phyloP scores from a whole-genome alignment of 2,329 filamentous ascomycete species.

The Cladosporium sp. region DNA sequence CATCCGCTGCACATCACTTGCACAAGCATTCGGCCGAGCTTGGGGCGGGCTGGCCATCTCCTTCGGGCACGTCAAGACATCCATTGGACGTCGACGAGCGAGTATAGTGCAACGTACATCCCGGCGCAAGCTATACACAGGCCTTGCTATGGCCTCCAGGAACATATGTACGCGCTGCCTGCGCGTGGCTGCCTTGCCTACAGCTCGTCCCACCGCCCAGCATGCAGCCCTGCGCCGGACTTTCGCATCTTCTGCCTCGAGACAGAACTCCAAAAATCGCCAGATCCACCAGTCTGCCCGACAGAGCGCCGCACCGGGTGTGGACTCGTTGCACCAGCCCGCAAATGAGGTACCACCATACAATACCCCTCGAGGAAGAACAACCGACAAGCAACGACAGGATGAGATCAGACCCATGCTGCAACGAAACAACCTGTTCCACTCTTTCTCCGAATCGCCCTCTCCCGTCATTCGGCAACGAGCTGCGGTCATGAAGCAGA shows the following conservation, averaged over 20 bases:
- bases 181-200: constrained; percentile 16
- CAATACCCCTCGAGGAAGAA: neutral
- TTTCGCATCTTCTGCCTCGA: constrained; percentile 20
- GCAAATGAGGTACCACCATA: constrained; percentile 3
- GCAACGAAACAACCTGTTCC: constrained; percentile 60
- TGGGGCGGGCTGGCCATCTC: constrained; percentile 13
- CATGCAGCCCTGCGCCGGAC: constrained; percentile 16
- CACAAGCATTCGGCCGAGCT: neutral
- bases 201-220: constrained; percentile 8
- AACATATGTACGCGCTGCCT: constrained; percentile 24
- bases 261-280: constrained; percentile 18
- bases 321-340: constrained; percentile 14
- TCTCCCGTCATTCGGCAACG: constrained; percentile 81
- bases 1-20: neutral
- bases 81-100: neutral
- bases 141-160: constrained; percentile 22
- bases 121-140: neutral
- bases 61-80: constrained; percentile 12
- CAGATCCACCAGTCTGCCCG: constrained; percentile 21
- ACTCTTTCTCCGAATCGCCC: constrained; percentile 84
- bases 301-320: constrained; percentile 18
- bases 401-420: neutral
- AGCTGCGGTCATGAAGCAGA: constrained; percentile 85
- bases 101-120: neutral
- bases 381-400: constrained; percentile 5